Evolutionary conservation across 116 monocot species (phyloP).

Genomic region (Phalaenopsis hybrid): DNA sequence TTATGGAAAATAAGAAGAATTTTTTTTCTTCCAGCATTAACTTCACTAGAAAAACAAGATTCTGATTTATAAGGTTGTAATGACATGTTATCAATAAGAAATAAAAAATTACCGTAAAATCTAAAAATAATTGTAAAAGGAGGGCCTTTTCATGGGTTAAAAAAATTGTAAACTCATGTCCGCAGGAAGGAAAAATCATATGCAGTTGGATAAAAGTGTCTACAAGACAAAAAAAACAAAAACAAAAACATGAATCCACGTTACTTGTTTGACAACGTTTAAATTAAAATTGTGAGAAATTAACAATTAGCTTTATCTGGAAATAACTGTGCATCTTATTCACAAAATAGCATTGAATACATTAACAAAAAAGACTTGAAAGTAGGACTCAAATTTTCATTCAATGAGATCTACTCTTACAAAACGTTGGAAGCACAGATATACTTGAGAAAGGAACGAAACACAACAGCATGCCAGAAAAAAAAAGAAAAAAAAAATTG

Average conservation of each 20-base stretch:
- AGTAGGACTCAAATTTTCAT: not conserved
- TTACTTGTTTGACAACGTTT: not conserved
- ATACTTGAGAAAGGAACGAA: not conserved
- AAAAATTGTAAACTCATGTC: not conserved
- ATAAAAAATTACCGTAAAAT: not conserved
- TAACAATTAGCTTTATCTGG: too few species aligned
- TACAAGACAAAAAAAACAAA: not conserved
- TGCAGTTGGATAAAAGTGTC: not conserved
- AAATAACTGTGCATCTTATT: too few species aligned
- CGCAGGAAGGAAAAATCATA: not conserved
- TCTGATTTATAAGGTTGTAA: not conserved
- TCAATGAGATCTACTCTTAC: not conserved
- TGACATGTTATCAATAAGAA: not conserved
- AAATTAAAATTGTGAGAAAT: too few species aligned
- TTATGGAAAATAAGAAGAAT: not conserved
- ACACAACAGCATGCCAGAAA: not conserved
- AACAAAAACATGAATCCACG: not conserved
- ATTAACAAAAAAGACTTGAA: not conserved
- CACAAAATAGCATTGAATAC: not conserved
- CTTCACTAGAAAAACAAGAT: not conserved
- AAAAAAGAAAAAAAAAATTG: too few species aligned
- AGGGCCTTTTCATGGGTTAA: not conserved
- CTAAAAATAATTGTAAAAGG: not conserved
- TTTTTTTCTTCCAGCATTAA: not conserved
- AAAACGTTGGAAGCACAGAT: not conserved